A percentile compares a stretch with the other conserved stretches of the same genome.
Evolutionary conservation across 352 stramenopile genomes (phyloP).

Genomic region (Paralagenidium karlingii): DNA sequence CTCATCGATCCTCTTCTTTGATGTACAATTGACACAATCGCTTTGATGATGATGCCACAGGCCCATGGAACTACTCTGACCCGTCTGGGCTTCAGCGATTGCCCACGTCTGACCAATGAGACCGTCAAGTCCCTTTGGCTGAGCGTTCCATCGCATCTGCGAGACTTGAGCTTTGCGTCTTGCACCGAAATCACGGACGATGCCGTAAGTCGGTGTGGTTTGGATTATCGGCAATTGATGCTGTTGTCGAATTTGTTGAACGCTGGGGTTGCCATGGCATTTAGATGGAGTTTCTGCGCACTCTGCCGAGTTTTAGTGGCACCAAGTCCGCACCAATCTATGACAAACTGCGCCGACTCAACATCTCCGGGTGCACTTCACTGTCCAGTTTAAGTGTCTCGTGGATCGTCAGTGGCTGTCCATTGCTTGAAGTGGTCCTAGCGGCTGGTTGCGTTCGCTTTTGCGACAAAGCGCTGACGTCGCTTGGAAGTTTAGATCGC

Average conservation of each 20-base stretch:
- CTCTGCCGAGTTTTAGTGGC: slow-evolving; percentile 37
- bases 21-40: too few relatives aligned
- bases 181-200: slow-evolving; percentile 33
- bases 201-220: too few relatives aligned
- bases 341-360: slow-evolving; percentile 19
- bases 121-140: slow-evolving; percentile 37
- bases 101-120: slow-evolving; percentile 18
- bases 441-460: slow-evolving; percentile 22
- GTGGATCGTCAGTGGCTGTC: slow-evolving; percentile 51
- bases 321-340: slow-evolving; percentile 28
- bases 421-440: slow-evolving; percentile 30
- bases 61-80: slow-evolving; percentile 15
- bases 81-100: slow-evolving; percentile 23
- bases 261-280: too few relatives aligned
- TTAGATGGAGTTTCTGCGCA: slow-evolving; percentile 45
- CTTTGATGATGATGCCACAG: too few relatives aligned
- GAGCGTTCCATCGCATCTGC: slow-evolving; percentile 22
- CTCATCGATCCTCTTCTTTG: too few relatives aligned
- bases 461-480: slow-evolving; percentile 39
- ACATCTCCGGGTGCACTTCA: slow-evolving; percentile 33
- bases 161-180: slow-evolving; percentile 44
- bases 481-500: slow-evolving; percentile 28
- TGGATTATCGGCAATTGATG: too few relatives aligned
- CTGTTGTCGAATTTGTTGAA: too few relatives aligned
- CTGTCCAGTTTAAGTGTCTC: slow-evolving; percentile 43